Percentiles rank a stretch among this genome's conserved stretches.
phyloP scores from a whole-genome alignment of 179 eudicot species.

The Silene coronaria region DNA sequence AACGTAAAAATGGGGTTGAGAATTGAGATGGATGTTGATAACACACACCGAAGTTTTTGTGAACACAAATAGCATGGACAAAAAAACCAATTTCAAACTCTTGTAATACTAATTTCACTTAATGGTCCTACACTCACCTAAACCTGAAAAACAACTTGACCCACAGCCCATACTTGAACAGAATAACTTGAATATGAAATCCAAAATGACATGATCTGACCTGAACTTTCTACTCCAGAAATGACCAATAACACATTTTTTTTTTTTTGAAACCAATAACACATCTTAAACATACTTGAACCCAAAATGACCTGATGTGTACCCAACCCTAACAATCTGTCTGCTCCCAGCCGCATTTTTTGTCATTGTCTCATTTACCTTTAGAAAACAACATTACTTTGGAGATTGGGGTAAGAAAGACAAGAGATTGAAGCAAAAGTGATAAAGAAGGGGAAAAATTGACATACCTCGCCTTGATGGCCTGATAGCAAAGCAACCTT shows the following conservation, averaged over 20 bases:
- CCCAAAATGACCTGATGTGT: too few relatives aligned
- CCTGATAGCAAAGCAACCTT: conserved; percentile 60
- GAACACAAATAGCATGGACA: too few relatives aligned
- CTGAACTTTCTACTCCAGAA: too few relatives aligned
- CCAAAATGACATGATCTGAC: too few relatives aligned
- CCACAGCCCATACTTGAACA: neutral
- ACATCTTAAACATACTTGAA: too few relatives aligned
- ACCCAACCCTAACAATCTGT: too few relatives aligned
- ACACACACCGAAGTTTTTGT: too few relatives aligned
- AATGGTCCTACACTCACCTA: neutral
- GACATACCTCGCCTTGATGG: conserved; percentile 65
- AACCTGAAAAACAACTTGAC: neutral
- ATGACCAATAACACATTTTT: too few relatives aligned
- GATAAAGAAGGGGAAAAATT: neutral
- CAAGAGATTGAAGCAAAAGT: neutral
- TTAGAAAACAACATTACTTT: neutral
- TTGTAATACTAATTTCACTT: neutral
- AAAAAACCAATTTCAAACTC: neutral
- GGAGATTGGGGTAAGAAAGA: too few relatives aligned
- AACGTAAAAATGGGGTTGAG: neutral
- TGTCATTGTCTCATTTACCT: neutral
- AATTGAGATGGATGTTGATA: neutral
- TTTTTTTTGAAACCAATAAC: too few relatives aligned
- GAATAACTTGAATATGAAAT: too few relatives aligned
- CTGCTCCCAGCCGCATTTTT: neutral